phyloP scores from a whole-genome alignment of 2,329 filamentous ascomycete genomes.

The Hypoxylon sp. region DNA sequence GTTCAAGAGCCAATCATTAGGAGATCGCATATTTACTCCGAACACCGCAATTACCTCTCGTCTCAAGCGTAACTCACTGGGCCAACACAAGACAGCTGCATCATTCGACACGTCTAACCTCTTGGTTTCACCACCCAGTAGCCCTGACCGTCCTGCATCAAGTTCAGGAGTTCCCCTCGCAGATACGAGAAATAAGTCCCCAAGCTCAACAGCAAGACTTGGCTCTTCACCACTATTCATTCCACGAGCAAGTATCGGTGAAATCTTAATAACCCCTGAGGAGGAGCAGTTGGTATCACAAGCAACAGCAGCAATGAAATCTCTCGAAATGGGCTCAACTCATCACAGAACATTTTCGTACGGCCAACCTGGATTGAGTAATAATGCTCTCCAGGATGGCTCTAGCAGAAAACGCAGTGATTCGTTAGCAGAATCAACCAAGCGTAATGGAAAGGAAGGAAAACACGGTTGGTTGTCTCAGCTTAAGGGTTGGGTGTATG shows the following conservation, averaged over 20 bases:
- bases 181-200: conserved; percentile 41
- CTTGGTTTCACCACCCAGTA: conserved; percentile 24
- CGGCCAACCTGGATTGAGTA: conserved; percentile 1
- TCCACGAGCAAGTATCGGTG: conserved; percentile 14
- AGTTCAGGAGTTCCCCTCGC: conserved; percentile 50
- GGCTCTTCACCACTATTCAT: conserved; percentile 18
- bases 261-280: conserved; percentile 15
- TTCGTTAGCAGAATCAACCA: conserved; percentile 37
- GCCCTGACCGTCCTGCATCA: conserved; percentile 47
- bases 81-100: conserved; percentile 49
- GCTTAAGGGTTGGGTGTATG: conserved; percentile 64
- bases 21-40: conserved; percentile 46
- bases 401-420: conserved; percentile 23
- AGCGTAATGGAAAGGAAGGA: conserved; percentile 51
- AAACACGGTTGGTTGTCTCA: conserved; percentile 59
- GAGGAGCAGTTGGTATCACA: conserved; percentile 22
- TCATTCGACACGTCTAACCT: conserved; percentile 49
- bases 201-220: conserved; percentile 15
- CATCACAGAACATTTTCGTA: conserved; percentile 25
- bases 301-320: conserved; percentile 21
- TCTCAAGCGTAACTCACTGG: conserved; percentile 50
- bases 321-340: conserved; percentile 30
- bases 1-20: conserved; percentile 40
- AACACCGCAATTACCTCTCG: conserved; percentile 42
- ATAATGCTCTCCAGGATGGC: conserved; percentile 11